Conservation (phyloP, 805 yeast genomes). For the Yarrowia osloensis region DNA sequence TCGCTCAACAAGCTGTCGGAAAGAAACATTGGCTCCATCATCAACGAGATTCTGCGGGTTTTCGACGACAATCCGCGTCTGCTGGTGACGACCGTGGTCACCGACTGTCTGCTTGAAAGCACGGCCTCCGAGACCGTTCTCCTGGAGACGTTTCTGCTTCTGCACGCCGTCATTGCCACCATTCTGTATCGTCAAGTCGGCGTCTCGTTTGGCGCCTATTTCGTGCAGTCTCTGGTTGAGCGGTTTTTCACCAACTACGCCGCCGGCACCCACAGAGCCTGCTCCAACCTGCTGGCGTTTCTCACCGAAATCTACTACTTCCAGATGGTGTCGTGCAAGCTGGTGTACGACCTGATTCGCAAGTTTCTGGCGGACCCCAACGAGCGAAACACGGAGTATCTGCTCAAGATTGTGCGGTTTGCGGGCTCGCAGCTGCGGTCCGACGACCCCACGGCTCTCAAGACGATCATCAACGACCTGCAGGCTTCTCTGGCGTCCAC, state of each 20-base stretch:
- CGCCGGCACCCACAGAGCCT: conserved; percentile 46
- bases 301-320: conserved; percentile 76
- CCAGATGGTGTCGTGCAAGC: conserved; percentile 69
- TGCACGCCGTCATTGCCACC: conserved; percentile 75
- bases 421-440: conserved; percentile 84
- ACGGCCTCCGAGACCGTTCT: conserved; percentile 64
- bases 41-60: conserved; percentile 64
- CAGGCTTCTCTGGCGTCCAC: conserved; percentile 51
- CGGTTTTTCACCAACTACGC: conserved; percentile 50
- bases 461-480: conserved; percentile 67
- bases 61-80: conserved; percentile 74
- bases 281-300: conserved; percentile 69
- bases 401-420: conserved; percentile 68
- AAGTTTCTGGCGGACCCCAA: conserved; percentile 53
- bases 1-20: conserved; percentile 87
- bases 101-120: conserved; percentile 64
- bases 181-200: conserved; percentile 81
- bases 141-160: conserved; percentile 73
- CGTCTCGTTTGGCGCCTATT: conserved; percentile 83
- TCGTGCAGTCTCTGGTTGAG: conserved; percentile 79
- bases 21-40: conserved; percentile 71
- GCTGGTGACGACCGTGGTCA: conserved; percentile 69
- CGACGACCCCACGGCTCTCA: conserved; percentile 86
- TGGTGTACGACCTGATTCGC: conserved; percentile 75
- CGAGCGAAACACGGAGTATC: conserved; percentile 74